Conservation (phyloP, 2,329 filamentous ascomycete species). For the Cladophialophora chaetospira region DNA sequence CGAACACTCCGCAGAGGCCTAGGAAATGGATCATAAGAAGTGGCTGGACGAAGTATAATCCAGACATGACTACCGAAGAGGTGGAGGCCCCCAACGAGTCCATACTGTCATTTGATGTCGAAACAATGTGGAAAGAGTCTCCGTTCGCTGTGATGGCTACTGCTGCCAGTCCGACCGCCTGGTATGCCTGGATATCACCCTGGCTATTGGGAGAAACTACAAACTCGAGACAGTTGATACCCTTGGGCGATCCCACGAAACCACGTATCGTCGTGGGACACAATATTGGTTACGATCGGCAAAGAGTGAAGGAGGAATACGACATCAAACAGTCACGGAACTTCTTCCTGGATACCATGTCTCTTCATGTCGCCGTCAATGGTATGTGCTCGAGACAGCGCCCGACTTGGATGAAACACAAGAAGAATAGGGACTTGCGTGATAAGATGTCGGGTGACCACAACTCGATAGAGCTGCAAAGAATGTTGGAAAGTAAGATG, state of each 20-base stretch:
- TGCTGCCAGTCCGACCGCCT: conserved; percentile 81
- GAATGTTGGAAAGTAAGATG: conserved; percentile 67
- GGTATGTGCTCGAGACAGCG: conserved; percentile 98
- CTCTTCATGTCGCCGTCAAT: conserved; percentile 93
- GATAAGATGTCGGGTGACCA: conserved; percentile 76
- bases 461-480: conserved; percentile 69
- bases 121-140: conserved; percentile 93
- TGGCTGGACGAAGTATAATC: conserved; percentile 92
- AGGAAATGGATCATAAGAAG: conserved; percentile 75
- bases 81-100: conserved; percentile 77
- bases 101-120: conserved; percentile 90
- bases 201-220: conserved; percentile 86
- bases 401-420: conserved; percentile 96
- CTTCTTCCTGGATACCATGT: conserved; percentile 96
- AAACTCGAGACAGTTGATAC: conserved; percentile 77
- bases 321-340: conserved; percentile 78
- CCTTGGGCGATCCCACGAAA: conserved; percentile 73
- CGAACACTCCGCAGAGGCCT: conserved; percentile 60
- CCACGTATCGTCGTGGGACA: conserved; percentile 85
- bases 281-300: conserved; percentile 93
- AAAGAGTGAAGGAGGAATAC: conserved; percentile 87
- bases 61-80: conserved; percentile 69
- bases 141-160: conserved; percentile 97
- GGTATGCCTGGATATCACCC: conserved; percentile 97
- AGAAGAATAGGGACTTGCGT: conserved; percentile 81